These are phyloP conservation scores for Lumnitzera racemosa DNA, from an alignment of 345 rosid species.

Conservation along the genomic window DNA sequence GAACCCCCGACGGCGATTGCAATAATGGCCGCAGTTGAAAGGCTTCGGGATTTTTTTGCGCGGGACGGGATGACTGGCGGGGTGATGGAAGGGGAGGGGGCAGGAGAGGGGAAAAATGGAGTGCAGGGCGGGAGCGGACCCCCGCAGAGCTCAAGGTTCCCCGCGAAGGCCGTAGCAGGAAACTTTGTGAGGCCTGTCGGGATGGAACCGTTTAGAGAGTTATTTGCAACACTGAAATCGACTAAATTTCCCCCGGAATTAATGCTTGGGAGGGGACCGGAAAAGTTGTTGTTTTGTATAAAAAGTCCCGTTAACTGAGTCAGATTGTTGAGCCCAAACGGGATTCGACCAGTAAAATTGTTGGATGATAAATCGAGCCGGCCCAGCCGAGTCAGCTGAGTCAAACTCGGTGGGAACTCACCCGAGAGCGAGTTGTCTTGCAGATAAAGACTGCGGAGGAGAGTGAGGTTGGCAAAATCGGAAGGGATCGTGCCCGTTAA, in stretches of 20 bases:
- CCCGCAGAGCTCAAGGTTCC: conserved; percentile 78
- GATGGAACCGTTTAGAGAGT: conserved; percentile 76
- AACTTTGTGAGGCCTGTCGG: conserved; percentile 43
- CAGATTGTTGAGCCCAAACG: conserved; percentile 67
- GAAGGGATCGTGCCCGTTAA: conserved; percentile 73
- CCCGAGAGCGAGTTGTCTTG: conserved; percentile 65
- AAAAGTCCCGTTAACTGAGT: conserved; percentile 59
- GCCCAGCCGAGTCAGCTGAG: conserved; percentile 38
- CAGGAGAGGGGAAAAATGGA: conserved; percentile 67
- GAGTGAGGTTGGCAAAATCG: conserved; percentile 69
- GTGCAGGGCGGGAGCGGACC: conserved; percentile 60
- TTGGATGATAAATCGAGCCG: conserved; percentile 87
- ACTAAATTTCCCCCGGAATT: conserved; percentile 16
- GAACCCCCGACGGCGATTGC: conserved; percentile 53
- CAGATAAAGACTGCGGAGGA: conserved; percentile 64
- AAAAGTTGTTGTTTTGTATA: conserved; percentile 52
- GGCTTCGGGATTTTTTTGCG: conserved; percentile 37
- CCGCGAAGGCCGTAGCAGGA: conserved; percentile 47
- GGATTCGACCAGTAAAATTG: conserved; percentile 64
- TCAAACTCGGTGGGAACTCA: conserved; percentile 50
- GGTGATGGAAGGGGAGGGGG: conserved; percentile 43
- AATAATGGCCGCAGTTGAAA: conserved; percentile 57
- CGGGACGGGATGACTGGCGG: conserved; percentile 11
- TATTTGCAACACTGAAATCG: conserved; percentile 63
- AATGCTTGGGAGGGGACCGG: conserved; percentile 65